Evolutionary conservation across 495 filamentous ascomycete species (phyloP), one percentile per base, ranked within the genome.

Genomic region (Pyronema omphalodes): DNA sequence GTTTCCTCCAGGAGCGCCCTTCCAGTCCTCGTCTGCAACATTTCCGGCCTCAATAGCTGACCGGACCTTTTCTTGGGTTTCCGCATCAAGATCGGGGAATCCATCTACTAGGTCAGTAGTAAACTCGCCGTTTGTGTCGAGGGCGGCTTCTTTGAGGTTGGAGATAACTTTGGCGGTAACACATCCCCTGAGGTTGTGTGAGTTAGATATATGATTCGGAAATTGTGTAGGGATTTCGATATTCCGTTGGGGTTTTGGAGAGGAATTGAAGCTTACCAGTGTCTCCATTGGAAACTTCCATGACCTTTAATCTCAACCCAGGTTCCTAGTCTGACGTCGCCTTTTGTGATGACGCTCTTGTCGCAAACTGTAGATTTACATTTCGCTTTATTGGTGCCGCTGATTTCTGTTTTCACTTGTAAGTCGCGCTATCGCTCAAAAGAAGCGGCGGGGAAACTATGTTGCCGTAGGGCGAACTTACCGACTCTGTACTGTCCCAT

Each of bases 311-410:
- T 70, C 9, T 75, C 71, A 44, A 91, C 71, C 72, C 78, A 81
- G 44, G 71, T 71, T 29, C 83, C 88, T 33, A 81, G 71, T 11
- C 87, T 81, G 6, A 93, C 64, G 51, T 82, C 76, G 46, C 78
- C 84, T 68, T 91, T 91, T 4, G 44, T n/a, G 60, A 94, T 86
- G 65, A 91, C 89, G 55, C 71, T 57, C 6, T 67, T 69, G 12
- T 60, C 46, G 7, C 60, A 63, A 18, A 34, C 33, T 34, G 44
- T 41, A 43, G 39, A 45, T 39, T 62, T 63, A 41, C 60, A 63
- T 14, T 3, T 34, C 1, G 60, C 56, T 23, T 52, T 60, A 11
- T 9, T 37, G 41, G 46, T 57, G 9, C 29, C 17, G n/a, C 52
- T 33, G 56, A 57, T 51, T 29, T 62, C 60, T 58, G 48, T 36